These are phyloP conservation scores for Apiospora marii DNA, from an alignment of 2,329 filamentous ascomycete genomes.

Conservation along the genomic window DNA sequence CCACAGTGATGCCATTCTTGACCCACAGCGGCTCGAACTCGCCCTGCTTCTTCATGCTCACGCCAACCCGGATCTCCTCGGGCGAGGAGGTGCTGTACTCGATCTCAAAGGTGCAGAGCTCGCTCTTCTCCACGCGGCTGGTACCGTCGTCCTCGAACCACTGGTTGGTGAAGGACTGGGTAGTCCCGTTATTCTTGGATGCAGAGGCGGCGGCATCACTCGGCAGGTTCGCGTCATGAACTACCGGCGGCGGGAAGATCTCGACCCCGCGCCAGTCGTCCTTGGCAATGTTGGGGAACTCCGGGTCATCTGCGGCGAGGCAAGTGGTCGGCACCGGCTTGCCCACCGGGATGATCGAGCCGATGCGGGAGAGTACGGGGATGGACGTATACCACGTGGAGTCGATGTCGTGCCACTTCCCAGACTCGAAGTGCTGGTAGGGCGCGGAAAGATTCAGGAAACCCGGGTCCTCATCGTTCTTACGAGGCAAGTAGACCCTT, in stretches of 20 bases:
- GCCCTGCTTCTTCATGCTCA: constrained; percentile 31
- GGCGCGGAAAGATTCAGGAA: constrained; percentile 70
- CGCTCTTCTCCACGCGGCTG: constrained; percentile 37
- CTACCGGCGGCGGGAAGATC: constrained; percentile 48
- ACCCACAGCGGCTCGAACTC: constrained; percentile 41
- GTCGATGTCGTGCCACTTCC: constrained; percentile 49
- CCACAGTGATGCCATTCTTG: constrained; percentile 35
- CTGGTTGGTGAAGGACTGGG: constrained; percentile 33
- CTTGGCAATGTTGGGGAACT: constrained; percentile 47
- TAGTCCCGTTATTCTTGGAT: not conserved
- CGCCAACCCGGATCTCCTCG: constrained; percentile 32
- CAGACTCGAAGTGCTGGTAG: constrained; percentile 60
- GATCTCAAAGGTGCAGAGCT: constrained; percentile 34
- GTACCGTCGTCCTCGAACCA: constrained; percentile 45
- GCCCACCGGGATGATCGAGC: constrained; percentile 50
- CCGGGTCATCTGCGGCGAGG: constrained; percentile 45
- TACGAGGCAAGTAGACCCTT: constrained; percentile 67
- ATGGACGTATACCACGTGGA: constrained; percentile 53
- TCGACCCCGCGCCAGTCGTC: constrained; percentile 53
- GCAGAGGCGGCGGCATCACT: not conserved
- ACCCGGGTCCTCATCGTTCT: constrained; percentile 55
- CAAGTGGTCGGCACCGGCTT: constrained; percentile 44
- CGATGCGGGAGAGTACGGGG: constrained; percentile 49
- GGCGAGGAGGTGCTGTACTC: constrained; percentile 32
- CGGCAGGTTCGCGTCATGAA: constrained; percentile 30